A percentile compares a stretch with the other conserved stretches of the same genome.
Conservation (phyloP, 495 filamentous ascomycete genomes). For the Penicillium cataractarum region DNA sequence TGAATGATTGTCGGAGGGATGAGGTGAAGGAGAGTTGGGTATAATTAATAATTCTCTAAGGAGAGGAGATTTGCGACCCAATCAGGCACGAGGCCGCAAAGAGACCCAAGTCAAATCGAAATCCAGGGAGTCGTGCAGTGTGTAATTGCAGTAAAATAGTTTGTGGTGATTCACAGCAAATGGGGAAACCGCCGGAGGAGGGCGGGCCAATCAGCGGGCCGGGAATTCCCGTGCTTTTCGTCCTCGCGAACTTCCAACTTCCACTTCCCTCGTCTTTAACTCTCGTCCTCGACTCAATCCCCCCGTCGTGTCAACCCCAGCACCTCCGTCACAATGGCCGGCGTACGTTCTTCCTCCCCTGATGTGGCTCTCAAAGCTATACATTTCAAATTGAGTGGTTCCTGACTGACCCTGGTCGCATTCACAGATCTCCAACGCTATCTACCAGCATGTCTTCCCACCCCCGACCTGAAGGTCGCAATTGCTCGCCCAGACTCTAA, state of each 20-base stretch:
- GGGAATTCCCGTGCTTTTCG: constrained; percentile 51
- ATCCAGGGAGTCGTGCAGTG: too few species aligned
- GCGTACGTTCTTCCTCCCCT: constrained; percentile 34
- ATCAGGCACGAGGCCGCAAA: neutral
- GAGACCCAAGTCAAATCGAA: neutral
- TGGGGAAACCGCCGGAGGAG: constrained; percentile 30
- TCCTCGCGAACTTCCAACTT: constrained; percentile 36
- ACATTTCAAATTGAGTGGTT: neutral
- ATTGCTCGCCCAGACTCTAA: constrained; percentile 24
- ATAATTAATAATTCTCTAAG: neutral
- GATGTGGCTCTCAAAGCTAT: neutral
- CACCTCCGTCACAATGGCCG: constrained; percentile 55
- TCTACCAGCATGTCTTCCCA: constrained; percentile 80
- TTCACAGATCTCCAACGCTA: constrained; percentile 56
- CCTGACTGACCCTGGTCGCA: constrained; percentile 38
- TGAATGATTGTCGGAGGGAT: neutral
- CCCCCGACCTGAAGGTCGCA: constrained; percentile 22
- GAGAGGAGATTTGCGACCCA: neutral
- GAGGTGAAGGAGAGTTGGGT: neutral
- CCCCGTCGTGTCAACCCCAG: constrained; percentile 26
- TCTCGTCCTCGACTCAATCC: constrained; percentile 8
- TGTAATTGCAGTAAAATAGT: constrained; percentile 1
- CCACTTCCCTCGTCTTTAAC: constrained; percentile 15
- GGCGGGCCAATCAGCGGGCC: constrained; percentile 47
- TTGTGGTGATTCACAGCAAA: constrained; percentile 12